A percentile compares a stretch with the other conserved stretches of the same genome.
These are phyloP conservation scores for Zopfochytrium polystomum DNA, from an alignment of 371 early-diverging fungal species.

Conservation along the genomic window DNA sequence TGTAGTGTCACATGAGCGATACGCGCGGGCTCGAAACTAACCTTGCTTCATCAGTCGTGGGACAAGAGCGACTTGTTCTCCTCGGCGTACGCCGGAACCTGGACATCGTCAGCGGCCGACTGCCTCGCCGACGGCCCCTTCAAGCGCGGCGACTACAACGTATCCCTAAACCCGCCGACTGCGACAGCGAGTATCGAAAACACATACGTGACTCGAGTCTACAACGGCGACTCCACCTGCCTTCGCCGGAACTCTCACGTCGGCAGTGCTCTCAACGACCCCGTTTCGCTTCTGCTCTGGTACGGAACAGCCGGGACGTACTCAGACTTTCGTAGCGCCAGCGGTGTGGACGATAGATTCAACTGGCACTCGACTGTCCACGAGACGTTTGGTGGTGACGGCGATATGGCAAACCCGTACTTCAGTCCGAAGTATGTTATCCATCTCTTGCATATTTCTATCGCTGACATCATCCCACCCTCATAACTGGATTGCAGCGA, in stretches of 20 bases:
- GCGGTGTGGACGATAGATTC: neutral
- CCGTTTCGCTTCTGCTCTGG: neutral
- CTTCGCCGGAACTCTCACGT: too few species aligned
- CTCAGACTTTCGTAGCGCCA: too few species aligned
- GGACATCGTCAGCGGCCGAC: too few species aligned
- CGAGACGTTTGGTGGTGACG: slow-evolving; percentile 11
- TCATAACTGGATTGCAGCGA: slow-evolving; percentile 21
- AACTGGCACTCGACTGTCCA: slow-evolving; percentile 10
- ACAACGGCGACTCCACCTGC: too few species aligned
- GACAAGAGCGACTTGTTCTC: slow-evolving; percentile 7
- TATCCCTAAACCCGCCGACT: too few species aligned
- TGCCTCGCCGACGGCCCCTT: too few species aligned
- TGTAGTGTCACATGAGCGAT: too few species aligned
- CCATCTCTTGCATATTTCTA: neutral
- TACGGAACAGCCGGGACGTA: too few species aligned
- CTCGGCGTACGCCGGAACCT: slow-evolving; percentile 5
- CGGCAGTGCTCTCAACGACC: neutral
- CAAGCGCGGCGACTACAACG: too few species aligned
- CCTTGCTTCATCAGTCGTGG: too few species aligned
- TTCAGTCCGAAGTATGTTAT: neutral
- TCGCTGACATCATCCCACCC: neutral
- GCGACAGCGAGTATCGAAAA: slow-evolving; percentile 4
- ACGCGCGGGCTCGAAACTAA: too few species aligned
- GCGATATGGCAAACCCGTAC: slow-evolving; percentile 17
- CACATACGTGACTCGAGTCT: too few species aligned